A percentile compares a stretch with the other conserved stretches of the same genome.
Conservation (phyloP, 179 eudicot genomes). For the Drosera spatulata region DNA sequence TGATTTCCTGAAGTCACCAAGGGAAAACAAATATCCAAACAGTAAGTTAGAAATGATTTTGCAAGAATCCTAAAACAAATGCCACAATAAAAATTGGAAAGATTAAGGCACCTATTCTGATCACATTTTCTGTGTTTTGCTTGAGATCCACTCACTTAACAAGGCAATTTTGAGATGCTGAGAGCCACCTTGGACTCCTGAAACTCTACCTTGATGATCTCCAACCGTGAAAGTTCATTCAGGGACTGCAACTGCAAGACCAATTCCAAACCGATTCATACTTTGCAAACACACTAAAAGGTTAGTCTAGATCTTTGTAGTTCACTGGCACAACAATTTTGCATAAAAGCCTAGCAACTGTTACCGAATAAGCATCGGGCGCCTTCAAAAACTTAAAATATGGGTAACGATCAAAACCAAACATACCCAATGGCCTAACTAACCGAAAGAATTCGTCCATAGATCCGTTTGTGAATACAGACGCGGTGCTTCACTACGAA, state of each 20-base stretch:
- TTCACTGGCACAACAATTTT: too few species aligned
- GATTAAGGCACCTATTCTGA: slow-evolving; percentile 30
- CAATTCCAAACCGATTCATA: too few species aligned
- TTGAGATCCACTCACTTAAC: slow-evolving; percentile 32
- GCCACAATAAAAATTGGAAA: background rate
- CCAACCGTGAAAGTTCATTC: too few species aligned
- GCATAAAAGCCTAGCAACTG: slow-evolving; percentile 3
- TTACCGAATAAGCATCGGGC: background rate
- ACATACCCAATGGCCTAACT: too few species aligned
- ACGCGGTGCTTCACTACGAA: too few species aligned
- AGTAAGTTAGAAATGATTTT: background rate
- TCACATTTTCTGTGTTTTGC: slow-evolving; percentile 26
- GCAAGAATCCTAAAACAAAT: background rate
- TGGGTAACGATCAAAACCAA: too few species aligned
- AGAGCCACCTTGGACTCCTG: background rate
- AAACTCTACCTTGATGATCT: background rate
- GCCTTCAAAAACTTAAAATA: background rate
- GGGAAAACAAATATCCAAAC: background rate
- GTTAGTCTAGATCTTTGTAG: too few species aligned
- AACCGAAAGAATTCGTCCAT: too few species aligned
- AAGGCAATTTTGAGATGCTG: slow-evolving; percentile 63
- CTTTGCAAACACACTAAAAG: too few species aligned
- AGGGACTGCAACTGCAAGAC: too few species aligned
- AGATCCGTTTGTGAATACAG: too few species aligned
- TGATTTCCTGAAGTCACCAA: slow-evolving; percentile 22